A percentile compares a stretch with the other conserved stretches of the same genome.
These are phyloP conservation scores for Fusarium papillatum DNA, from an alignment of 2,329 filamentous ascomycete species.

Conservation along the genomic window DNA sequence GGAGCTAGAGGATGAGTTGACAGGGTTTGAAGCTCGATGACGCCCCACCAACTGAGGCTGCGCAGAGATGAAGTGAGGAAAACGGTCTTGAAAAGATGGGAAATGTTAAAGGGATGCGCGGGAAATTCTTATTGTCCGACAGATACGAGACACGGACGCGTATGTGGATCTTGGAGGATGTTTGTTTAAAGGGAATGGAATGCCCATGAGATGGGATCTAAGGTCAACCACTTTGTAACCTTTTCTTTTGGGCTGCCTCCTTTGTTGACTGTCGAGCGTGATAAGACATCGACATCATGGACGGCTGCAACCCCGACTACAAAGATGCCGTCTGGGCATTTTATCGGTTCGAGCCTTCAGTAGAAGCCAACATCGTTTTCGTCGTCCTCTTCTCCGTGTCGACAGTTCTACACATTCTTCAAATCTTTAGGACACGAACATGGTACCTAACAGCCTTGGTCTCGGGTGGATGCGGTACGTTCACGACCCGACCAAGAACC, in stretches of 20 bases:
- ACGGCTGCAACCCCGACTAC: slow-evolving; percentile 38
- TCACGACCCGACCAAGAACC: too few relatives aligned
- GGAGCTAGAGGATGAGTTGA: background rate
- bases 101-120: background rate
- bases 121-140: slow-evolving; percentile 15
- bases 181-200: background rate
- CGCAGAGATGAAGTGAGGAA: background rate
- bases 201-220: background rate
- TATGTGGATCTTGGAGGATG: background rate
- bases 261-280: background rate
- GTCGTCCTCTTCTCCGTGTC: slow-evolving; percentile 39
- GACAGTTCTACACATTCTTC: slow-evolving; percentile 38
- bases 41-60: background rate
- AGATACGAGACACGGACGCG: slow-evolving; percentile 16
- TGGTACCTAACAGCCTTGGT: slow-evolving; percentile 45
- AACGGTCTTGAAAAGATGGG: background rate
- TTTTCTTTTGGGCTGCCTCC: background rate
- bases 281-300: slow-evolving; percentile 13
- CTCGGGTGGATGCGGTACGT: slow-evolving; percentile 36
- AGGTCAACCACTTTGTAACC: background rate
- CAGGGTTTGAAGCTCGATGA: background rate
- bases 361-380: slow-evolving; percentile 38
- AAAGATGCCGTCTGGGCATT: slow-evolving; percentile 39
- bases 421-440: slow-evolving; percentile 41
- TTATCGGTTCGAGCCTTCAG: slow-evolving; percentile 42